phyloP scores from a whole-genome alignment of 1,139 yeast species.

The Debaryomyces robertsiae region DNA sequence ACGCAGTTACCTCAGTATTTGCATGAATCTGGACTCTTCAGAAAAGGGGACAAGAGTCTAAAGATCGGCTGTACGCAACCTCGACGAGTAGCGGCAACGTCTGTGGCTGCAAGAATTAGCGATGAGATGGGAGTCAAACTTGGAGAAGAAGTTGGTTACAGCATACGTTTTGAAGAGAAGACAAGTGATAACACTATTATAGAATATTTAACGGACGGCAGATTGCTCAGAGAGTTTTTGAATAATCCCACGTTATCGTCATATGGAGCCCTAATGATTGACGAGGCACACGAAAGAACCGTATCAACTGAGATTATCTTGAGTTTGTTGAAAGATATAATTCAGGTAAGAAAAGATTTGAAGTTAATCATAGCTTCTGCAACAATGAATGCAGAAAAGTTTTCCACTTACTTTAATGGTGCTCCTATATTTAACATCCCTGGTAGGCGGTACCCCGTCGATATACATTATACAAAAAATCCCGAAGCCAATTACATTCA shows the following conservation, averaged over 20 bases:
- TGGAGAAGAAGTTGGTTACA: slow-evolving; percentile 74
- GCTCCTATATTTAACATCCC: slow-evolving; percentile 91
- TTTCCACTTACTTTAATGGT: slow-evolving; percentile 72
- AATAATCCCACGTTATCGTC: slow-evolving; percentile 67
- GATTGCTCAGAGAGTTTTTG: slow-evolving; percentile 81
- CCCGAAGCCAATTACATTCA: slow-evolving; percentile 90
- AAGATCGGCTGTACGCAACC: slow-evolving; percentile 94
- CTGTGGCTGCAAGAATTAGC: slow-evolving; percentile 68
- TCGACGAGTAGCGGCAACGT: slow-evolving; percentile 91
- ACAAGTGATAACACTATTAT: slow-evolving; percentile 58
- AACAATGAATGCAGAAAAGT: slow-evolving; percentile 86
- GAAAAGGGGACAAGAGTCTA: slow-evolving; percentile 28
- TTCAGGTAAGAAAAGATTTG: slow-evolving; percentile 64
- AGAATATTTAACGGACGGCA: slow-evolving; percentile 90
- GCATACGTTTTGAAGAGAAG: slow-evolving; percentile 81
- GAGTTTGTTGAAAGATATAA: slow-evolving; percentile 76
- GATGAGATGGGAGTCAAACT: slow-evolving; percentile 37
- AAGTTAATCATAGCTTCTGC: slow-evolving; percentile 87
- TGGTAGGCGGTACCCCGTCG: slow-evolving; percentile 88
- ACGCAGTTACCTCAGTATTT: slow-evolving; percentile 46
- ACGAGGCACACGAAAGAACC: slow-evolving; percentile 97
- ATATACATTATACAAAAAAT: slow-evolving; percentile 77
- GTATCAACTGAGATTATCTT: slow-evolving; percentile 87
- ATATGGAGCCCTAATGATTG: slow-evolving; percentile 87
- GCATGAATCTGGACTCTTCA: slow-evolving; percentile 49